Percentiles rank a stretch among this genome's conserved stretches.
These are phyloP conservation scores for Trichophyton schoenleinii DNA, from an alignment of 2,329 filamentous ascomycete genomes.

Conservation along the genomic window DNA sequence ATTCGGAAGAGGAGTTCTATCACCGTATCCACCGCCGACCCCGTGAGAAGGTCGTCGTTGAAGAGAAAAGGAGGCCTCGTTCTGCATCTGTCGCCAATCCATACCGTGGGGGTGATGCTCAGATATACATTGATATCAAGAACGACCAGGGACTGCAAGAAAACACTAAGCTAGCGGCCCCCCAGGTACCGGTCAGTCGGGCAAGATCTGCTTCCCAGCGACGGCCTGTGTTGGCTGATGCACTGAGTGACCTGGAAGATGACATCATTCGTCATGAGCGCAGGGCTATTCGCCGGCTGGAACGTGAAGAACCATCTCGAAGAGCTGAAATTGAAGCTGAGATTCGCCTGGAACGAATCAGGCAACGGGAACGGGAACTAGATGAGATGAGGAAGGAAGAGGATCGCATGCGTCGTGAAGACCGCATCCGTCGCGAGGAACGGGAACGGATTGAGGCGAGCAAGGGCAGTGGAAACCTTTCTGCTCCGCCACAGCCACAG, in stretches of 20 bases:
- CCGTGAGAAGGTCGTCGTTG: constrained; percentile 10
- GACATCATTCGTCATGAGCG: constrained; percentile 4
- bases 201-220: constrained; percentile 5
- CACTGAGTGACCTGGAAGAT: constrained; percentile 17
- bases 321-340: neutral
- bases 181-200: neutral
- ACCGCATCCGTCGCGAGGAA: neutral
- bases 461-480: neutral
- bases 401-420: neutral
- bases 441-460: neutral
- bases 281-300: neutral
- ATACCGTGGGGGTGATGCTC: constrained; percentile 7
- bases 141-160: constrained; percentile 14
- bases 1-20: neutral
- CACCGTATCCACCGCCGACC: constrained; percentile 17
- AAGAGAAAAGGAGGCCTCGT: constrained; percentile 19
- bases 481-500: neutral
- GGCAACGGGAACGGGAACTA: neutral
- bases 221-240: neutral
- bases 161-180: neutral
- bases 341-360: neutral
- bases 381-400: neutral
- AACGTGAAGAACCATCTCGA: neutral
- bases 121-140: constrained; percentile 27
- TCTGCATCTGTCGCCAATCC: constrained; percentile 25